These are phyloP conservation scores for Elymus sibiricus DNA, from an alignment of 176 grass and related monocot species.

Conservation along the genomic window DNA sequence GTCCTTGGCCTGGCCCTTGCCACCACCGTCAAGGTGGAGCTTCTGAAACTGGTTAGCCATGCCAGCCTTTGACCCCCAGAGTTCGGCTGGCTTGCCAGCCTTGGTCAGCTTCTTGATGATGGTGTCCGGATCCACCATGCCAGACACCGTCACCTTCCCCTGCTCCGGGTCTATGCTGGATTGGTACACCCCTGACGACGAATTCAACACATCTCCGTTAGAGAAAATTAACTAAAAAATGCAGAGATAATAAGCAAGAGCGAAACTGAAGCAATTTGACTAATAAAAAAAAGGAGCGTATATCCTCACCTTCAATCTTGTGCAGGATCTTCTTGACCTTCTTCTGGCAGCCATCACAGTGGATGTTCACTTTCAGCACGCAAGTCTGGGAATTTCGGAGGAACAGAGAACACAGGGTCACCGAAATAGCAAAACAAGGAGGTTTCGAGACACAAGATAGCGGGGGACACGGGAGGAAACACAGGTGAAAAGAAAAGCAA, in stretches of 20 bases:
- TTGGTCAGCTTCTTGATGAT: conserved; percentile 71
- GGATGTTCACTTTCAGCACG: conserved; percentile 76
- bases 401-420: conserved; percentile 15
- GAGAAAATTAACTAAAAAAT: neutral
- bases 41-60: conserved; percentile 38
- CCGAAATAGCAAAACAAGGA: neutral
- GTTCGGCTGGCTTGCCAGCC: conserved; percentile 56
- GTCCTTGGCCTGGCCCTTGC: conserved; percentile 42
- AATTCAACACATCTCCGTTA: neutral
- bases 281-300: neutral
- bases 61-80: conserved; percentile 41
- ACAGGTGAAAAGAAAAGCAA: conserved; percentile 20
- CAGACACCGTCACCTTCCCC: conserved; percentile 65
- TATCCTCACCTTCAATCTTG: conserved; percentile 63
- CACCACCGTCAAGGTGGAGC: conserved; percentile 29
- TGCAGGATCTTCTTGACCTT: conserved; percentile 68
- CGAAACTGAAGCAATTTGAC: neutral
- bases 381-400: conserved; percentile 50
- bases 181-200: conserved; percentile 58
- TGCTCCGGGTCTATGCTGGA: conserved; percentile 43
- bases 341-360: conserved; percentile 67
- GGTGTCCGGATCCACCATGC: conserved; percentile 54
- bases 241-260: neutral
- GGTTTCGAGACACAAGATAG: neutral
- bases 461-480: conserved; percentile 14